Percentiles rank a stretch among this genome's conserved stretches.
Evolutionary conservation across 23 red algal genomes (phyloP).

Genomic region (Cyanidium caldarium): DNA sequence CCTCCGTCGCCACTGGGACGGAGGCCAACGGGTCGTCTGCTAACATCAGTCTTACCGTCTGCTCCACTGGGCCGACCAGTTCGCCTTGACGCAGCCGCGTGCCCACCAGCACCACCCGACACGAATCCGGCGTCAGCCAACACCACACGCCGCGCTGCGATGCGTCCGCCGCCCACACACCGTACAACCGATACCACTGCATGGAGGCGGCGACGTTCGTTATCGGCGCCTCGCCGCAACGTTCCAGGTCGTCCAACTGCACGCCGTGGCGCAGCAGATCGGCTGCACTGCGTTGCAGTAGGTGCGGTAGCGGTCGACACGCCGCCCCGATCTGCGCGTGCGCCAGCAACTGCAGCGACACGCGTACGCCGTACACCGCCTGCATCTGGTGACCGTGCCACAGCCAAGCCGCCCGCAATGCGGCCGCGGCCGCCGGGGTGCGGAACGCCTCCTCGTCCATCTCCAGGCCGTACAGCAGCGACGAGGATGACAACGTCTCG

Average conservation of each 20-base stretch:
- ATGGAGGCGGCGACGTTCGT: no score
- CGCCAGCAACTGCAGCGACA: background rate
- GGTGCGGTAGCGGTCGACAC: background rate
- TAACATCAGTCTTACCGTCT: no score
- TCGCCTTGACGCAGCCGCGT: background rate
- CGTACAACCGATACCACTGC: no score
- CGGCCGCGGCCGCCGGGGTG: no score
- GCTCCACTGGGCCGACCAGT: no score
- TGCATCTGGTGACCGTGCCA: background rate
- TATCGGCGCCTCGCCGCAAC: no score
- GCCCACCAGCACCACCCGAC: background rate
- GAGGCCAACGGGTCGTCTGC: background rate
- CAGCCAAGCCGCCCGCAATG: no score
- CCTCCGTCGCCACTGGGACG: no score
- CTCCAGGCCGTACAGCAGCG: no score
- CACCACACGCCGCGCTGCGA: background rate
- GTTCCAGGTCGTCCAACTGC: background rate
- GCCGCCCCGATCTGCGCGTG: background rate
- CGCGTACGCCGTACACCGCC: background rate
- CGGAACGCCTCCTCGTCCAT: no score
- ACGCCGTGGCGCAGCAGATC: background rate
- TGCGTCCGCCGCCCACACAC: no score
- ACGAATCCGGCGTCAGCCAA: background rate
- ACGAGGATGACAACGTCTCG: no score
- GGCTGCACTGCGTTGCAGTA: background rate